Percentiles rank a stretch among this genome's conserved stretches.
Evolutionary conservation across 2,329 filamentous ascomycete species (phyloP).

Genomic region (Fusarium odoratissimum): DNA sequence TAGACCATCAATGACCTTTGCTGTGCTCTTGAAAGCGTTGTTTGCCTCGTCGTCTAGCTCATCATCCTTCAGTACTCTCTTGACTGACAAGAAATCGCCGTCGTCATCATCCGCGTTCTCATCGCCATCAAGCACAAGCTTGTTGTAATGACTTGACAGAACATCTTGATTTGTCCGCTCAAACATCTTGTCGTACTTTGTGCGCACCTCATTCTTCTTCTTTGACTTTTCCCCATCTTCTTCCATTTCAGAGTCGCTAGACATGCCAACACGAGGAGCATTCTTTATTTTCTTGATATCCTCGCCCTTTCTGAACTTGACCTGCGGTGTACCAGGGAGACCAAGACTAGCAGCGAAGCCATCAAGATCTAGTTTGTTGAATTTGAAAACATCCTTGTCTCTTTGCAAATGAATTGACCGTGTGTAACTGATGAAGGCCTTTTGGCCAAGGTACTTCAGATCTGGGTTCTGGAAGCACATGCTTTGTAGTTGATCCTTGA

Average conservation of each 20-base stretch:
- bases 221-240: constrained; percentile 66
- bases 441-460: constrained; percentile 94
- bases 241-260: constrained; percentile 69
- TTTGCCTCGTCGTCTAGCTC: constrained; percentile 66
- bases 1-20: constrained; percentile 73
- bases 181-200: constrained; percentile 98
- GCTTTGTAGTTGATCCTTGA: constrained; percentile 87
- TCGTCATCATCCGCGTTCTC: constrained; percentile 66
- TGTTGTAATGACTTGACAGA: constrained; percentile 91
- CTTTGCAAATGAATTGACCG: constrained; percentile 88
- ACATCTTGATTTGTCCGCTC: constrained; percentile 96
- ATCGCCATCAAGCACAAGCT: constrained; percentile 75
- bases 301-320: constrained; percentile 92
- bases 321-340: constrained; percentile 89
- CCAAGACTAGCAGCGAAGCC: constrained; percentile 87
- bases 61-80: constrained; percentile 82
- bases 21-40: constrained; percentile 55
- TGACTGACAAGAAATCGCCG: constrained; percentile 87
- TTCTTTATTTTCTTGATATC: constrained; percentile 91
- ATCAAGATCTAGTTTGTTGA: constrained; percentile 85
- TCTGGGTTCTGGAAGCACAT: constrained; percentile 97
- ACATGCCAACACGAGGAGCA: constrained; percentile 76
- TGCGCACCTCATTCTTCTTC: constrained; percentile 81
- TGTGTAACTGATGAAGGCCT: constrained; percentile 92
- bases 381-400: constrained; percentile 90